Conservation (phyloP, 805 yeast species). For the Zygosaccharomyces pseudorouxii region DNA sequence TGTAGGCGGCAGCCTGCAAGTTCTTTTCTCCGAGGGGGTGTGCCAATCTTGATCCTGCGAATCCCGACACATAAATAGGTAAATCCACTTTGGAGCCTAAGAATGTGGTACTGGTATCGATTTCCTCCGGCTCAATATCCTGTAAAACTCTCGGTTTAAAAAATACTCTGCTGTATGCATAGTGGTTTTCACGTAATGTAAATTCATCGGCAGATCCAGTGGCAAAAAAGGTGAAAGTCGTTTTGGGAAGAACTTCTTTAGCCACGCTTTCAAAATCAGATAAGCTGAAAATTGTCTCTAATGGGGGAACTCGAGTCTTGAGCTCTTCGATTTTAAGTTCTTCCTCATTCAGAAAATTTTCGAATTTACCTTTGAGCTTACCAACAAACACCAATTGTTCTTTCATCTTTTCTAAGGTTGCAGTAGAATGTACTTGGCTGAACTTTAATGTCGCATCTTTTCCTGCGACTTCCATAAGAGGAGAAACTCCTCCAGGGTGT, state of each 20-base stretch:
- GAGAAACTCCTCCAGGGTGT: constrained; percentile 85
- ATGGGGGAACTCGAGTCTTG: constrained; percentile 28
- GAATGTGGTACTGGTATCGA: constrained; percentile 25
- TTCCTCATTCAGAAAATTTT: constrained; percentile 15
- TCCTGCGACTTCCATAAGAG: constrained; percentile 75
- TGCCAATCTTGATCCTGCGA: constrained; percentile 41
- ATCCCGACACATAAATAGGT: constrained; percentile 48
- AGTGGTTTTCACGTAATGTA: constrained; percentile 42
- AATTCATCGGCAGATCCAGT: constrained; percentile 50
- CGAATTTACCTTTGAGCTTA: constrained; percentile 14
- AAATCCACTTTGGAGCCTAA: constrained; percentile 43
- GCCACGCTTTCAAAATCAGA: constrained; percentile 42
- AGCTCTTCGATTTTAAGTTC: constrained; percentile 14
- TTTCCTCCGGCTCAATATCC: constrained; percentile 19
- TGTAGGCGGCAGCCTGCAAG: constrained; percentile 17
- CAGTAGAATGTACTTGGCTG: constrained; percentile 35
- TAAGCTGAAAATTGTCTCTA: constrained; percentile 34
- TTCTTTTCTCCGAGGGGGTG: constrained; percentile 40
- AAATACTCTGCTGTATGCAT: constrained; percentile 39
- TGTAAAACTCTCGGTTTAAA: constrained; percentile 43
- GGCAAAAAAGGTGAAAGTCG: constrained; percentile 41
- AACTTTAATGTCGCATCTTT: constrained; percentile 63
- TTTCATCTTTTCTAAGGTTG: constrained; percentile 16
- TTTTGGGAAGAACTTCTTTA: constrained; percentile 30
- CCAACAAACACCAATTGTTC: constrained; percentile 13